These are phyloP conservation scores for Ambrosia hybrid DNA, from an alignment of 140 eudicot species.

Conservation along the genomic window DNA sequence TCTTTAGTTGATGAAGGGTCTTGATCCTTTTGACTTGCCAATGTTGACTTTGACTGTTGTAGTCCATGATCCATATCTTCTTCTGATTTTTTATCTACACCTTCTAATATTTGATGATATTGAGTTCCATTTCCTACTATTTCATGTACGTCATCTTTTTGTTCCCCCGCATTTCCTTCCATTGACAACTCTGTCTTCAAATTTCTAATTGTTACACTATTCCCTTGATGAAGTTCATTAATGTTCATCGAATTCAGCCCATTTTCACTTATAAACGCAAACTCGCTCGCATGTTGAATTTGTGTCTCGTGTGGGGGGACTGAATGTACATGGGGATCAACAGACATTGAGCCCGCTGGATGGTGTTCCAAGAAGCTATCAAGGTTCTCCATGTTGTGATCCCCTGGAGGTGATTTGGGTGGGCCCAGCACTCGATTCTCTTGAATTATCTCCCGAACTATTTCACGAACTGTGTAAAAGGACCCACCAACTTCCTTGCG, in stretches of 20 bases:
- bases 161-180: conserved; percentile 3
- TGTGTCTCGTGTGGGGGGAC: conserved; percentile 27
- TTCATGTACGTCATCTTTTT: conserved; percentile 25
- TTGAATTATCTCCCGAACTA: conserved; percentile 85
- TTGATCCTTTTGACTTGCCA: conserved; percentile 23
- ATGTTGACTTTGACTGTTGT: neutral
- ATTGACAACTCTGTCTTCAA: conserved; percentile 5
- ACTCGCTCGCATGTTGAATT: conserved; percentile 7
- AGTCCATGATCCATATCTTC: conserved; percentile 3
- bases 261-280: conserved; percentile 22
- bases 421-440: conserved; percentile 90
- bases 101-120: conserved; percentile 24
- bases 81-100: conserved; percentile 30
- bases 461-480: conserved; percentile 83
- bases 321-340: too few species aligned
- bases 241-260: conserved; percentile 9
- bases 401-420: conserved; percentile 51
- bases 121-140: conserved; percentile 31
- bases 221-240: neutral
- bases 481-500: conserved; percentile 99
- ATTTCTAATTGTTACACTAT: conserved; percentile 18
- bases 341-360: conserved; percentile 16
- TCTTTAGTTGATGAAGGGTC: conserved; percentile 14
- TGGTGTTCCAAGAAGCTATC: conserved; percentile 43
- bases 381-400: conserved; percentile 28